Evolutionary conservation across 768 basidiomycete genomes (phyloP).

Genomic region (Exidia glandulosa): DNA sequence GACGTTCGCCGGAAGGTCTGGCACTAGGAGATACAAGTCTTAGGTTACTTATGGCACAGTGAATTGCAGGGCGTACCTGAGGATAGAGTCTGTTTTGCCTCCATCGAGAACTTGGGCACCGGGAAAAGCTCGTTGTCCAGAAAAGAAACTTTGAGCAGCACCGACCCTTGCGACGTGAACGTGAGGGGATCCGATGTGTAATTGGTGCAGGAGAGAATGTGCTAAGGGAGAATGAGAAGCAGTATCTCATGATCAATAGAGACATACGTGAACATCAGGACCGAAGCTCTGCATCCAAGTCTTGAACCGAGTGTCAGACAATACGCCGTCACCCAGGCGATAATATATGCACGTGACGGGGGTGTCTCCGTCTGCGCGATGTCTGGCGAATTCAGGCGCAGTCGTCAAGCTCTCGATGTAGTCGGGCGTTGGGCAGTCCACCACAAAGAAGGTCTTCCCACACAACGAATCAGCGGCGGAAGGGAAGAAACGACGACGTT

Average conservation of each 20-base stretch:
- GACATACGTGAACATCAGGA: constrained; percentile 45
- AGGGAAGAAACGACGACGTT: constrained; percentile 5
- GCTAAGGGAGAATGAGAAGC: constrained; percentile 31
- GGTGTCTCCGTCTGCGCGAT: constrained; percentile 25
- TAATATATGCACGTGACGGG: constrained; percentile 53
- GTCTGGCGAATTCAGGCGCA: constrained; percentile 32
- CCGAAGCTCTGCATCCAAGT: constrained; percentile 64
- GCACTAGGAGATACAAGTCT: constrained; percentile 14
- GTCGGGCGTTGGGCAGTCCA: constrained; percentile 57
- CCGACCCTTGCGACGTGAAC: constrained; percentile 63
- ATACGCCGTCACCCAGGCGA: constrained; percentile 55
- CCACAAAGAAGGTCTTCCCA: constrained; percentile 46
- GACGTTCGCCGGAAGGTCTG: constrained; percentile 37
- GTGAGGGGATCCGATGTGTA: constrained; percentile 53
- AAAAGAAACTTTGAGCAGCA: constrained; percentile 59
- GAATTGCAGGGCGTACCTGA: constrained; percentile 11
- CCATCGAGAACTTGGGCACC: constrained; percentile 42
- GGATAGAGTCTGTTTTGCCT: constrained; percentile 28
- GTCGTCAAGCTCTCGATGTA: constrained; percentile 45
- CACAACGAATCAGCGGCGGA: background rate
- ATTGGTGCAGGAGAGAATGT: constrained; percentile 59
- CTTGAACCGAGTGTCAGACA: constrained; percentile 59
- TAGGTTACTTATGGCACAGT: background rate
- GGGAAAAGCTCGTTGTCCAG: constrained; percentile 68
- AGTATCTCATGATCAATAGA: background rate